Evolutionary conservation across 371 early-diverging fungal genomes (phyloP).

Genomic region (Mucor circinelloides): DNA sequence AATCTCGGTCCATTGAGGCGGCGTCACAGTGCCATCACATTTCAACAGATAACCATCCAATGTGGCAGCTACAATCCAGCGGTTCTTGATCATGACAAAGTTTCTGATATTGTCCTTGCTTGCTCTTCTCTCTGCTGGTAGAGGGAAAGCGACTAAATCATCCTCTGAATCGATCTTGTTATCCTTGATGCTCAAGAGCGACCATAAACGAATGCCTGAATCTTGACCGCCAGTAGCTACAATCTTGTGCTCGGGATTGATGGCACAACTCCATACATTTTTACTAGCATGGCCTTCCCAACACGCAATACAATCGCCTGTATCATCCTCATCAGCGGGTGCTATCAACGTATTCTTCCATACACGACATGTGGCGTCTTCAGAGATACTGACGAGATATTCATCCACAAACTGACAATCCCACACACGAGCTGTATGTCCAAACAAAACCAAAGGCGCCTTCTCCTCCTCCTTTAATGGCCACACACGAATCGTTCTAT

Average conservation of each 20-base stretch:
- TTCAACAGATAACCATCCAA: conserved; percentile 50
- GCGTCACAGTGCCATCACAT: conserved; percentile 25
- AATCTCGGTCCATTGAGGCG: conserved; percentile 33
- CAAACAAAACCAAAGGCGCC: conserved; percentile 62
- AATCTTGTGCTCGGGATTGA: conserved; percentile 50
- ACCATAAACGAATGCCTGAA: conserved; percentile 78
- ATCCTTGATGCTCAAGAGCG: conserved; percentile 53
- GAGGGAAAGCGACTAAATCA: conserved; percentile 32
- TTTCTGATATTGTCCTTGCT: conserved; percentile 55
- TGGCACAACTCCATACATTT: conserved; percentile 82
- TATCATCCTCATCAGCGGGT: conserved; percentile 36
- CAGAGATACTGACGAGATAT: conserved; percentile 69
- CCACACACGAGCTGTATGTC: conserved; percentile 87
- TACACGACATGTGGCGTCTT: conserved; percentile 80
- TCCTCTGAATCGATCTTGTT: conserved; percentile 59
- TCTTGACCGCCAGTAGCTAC: conserved; percentile 84
- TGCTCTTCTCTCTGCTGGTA: conserved; percentile 21
- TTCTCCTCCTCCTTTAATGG: conserved; percentile 26
- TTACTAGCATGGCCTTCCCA: conserved; percentile 85
- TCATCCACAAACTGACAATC: conserved; percentile 67
- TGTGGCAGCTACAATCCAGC: conserved; percentile 38
- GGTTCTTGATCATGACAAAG: conserved; percentile 48
- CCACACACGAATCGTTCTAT: conserved; percentile 86
- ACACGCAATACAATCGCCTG: conserved; percentile 61
- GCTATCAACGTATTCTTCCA: conserved; percentile 64